Base-by-base conservation (phyloP, 306 rosid genomes). In the Casuarina glauca region DNA sequence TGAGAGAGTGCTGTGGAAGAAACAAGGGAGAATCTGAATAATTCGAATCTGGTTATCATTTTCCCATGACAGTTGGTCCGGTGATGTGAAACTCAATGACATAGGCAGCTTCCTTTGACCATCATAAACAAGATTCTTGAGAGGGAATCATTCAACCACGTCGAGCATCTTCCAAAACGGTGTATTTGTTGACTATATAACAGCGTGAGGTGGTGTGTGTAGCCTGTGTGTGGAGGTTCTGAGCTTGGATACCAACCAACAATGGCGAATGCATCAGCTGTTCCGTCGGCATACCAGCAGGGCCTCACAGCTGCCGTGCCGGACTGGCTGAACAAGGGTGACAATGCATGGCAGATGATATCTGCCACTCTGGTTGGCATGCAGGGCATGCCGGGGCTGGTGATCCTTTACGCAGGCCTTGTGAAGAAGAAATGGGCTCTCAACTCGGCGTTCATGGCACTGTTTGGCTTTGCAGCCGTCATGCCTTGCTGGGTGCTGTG, bases 371-470 rank as follows among this genome's bases (percentile, higher is more conserved):
- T 76, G 1, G 80, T 68, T 44, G 44, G 68, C 43, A 53, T 51
- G 74, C 67, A 76, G 36, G 71, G 60, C 78, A 61, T 60, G 78
- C 70, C 70, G 2, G 78, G 78, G 69, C 70, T 75, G 4, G 78
- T 75, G 32, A 75, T 75, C 58, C 78, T 75, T 42, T 61, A 75
- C 13, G 78, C 78, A 32, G 70, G 71, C 35, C 78, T 76, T 36
- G 79, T 81, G 43, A 81, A 85, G 73, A 85, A 85, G 67, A 85
- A 84, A 64, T 84, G 88, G 88, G 88, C 88, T 1, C 80, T 84
- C 15, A 84, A 84, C 73, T 84, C 85, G 1, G 85, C 88, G 3
- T 85, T 85, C 84, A 85, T 82, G 88, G 86, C 86, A n/a, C 86
- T 79, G n/a, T 79, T 82, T 39, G 86, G 82, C 60, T 85, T 72